A percentile compares a stretch with the other conserved stretches of the same genome.
These are phyloP conservation scores for Narthecium ossifragum DNA, from an alignment of 106 monocot species.

Conservation along the genomic window DNA sequence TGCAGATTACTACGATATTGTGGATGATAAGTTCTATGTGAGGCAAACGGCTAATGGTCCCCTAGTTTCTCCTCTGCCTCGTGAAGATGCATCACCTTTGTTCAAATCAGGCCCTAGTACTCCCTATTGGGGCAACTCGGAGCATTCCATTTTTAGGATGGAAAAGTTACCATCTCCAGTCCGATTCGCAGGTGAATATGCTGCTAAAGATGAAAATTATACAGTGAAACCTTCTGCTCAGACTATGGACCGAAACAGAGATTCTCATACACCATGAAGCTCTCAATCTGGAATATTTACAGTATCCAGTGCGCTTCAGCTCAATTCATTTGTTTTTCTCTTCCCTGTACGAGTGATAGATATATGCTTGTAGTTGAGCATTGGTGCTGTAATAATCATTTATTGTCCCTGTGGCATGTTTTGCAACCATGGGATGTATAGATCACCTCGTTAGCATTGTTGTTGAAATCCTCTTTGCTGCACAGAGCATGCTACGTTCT, in stretches of 20 bases:
- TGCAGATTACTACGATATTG: constrained; percentile 36
- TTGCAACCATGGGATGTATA: too few species aligned
- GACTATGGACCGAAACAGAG: constrained; percentile 9
- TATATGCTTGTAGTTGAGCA: too few species aligned
- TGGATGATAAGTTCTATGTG: constrained; percentile 41
- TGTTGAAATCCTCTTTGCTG: too few species aligned
- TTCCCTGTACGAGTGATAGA: too few species aligned
- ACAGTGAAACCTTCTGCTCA: constrained; percentile 19
- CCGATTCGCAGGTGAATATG: constrained; percentile 3
- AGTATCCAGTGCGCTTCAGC: too few species aligned
- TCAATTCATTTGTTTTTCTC: too few species aligned
- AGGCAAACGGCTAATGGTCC: too few species aligned
- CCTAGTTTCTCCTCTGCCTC: constrained; percentile 29
- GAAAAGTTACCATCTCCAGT: constrained; percentile 11
- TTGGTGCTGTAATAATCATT: too few species aligned
- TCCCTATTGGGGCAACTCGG: constrained; percentile 14
- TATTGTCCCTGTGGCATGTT: too few species aligned
- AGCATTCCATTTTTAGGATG: constrained; percentile 4
- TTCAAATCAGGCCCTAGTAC: constrained; percentile 20
- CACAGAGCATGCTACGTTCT: too few species aligned
- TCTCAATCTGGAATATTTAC: too few species aligned
- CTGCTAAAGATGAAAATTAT: neutral
- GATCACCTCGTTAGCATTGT: too few species aligned
- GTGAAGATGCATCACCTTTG: constrained; percentile 17
- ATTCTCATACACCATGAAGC: neutral